Percentiles rank a stretch among this genome's conserved stretches.
Evolutionary conservation across 2,329 filamentous ascomycete genomes (phyloP).

Genomic region (Neonectria sp.): DNA sequence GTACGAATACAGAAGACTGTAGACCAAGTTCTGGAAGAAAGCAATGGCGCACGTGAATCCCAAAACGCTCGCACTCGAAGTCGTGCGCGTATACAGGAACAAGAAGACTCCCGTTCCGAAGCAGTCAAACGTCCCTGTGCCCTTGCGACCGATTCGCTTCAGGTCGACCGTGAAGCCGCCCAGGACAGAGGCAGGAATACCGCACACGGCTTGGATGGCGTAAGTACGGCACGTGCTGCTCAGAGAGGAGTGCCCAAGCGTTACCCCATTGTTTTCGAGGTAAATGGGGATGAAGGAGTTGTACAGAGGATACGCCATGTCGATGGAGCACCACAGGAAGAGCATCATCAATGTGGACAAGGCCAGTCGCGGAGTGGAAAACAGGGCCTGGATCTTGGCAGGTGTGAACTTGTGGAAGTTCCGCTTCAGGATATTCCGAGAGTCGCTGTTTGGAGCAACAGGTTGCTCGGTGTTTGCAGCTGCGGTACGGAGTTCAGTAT

Average conservation of each 20-base stretch:
- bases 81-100: no score
- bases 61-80: no score
- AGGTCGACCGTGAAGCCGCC: constrained; percentile 40
- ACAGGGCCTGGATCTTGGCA: constrained; percentile 68
- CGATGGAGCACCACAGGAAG: constrained; percentile 71
- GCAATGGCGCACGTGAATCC: no score
- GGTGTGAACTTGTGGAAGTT: constrained; percentile 64
- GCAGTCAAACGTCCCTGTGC: no score
- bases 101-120: no score
- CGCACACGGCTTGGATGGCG: constrained; percentile 42
- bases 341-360: constrained; percentile 69
- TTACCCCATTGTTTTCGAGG: constrained; percentile 45
- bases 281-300: constrained; percentile 61
- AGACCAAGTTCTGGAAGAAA: no score
- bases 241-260: not conserved
- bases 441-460: constrained; percentile 2
- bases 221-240: constrained; percentile 38
- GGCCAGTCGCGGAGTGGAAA: constrained; percentile 66
- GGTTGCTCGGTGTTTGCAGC: not conserved
- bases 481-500: not conserved
- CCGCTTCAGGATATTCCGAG: constrained; percentile 24
- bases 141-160: no score
- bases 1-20: no score
- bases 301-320: constrained; percentile 70
- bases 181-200: constrained; percentile 38